phyloP scores from a whole-genome alignment of 768 basidiomycete species.

The Termitomyces sp. region DNA sequence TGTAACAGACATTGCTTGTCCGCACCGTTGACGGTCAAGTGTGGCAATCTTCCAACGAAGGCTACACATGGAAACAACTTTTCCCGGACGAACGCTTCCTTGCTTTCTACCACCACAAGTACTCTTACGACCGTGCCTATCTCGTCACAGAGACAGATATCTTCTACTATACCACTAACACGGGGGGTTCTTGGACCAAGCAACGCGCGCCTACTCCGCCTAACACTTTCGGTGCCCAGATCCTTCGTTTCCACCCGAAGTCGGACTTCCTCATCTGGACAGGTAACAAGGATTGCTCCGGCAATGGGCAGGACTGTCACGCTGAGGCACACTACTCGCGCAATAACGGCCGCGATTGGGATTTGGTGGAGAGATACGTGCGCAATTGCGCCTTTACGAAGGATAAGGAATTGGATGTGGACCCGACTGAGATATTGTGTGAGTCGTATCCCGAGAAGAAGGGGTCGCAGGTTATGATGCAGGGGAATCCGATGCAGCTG shows the following conservation, averaged over 20 bases:
- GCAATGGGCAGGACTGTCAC: constrained; percentile 50
- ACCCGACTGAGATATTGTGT: constrained; percentile 88
- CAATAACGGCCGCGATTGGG: constrained; percentile 80
- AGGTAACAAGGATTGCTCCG: constrained; percentile 66
- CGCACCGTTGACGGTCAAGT: constrained; percentile 72
- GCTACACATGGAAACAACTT: constrained; percentile 82
- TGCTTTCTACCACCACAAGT: constrained; percentile 83
- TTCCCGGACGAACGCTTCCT: constrained; percentile 63
- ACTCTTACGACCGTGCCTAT: constrained; percentile 79
- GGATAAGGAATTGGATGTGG: constrained; percentile 74
- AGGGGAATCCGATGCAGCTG: constrained; percentile 70
- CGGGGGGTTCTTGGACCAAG: constrained; percentile 67
- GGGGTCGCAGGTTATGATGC: constrained; percentile 68
- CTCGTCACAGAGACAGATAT: constrained; percentile 68
- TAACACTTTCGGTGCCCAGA: constrained; percentile 72
- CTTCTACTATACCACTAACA: constrained; percentile 82
- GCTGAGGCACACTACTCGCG: constrained; percentile 71
- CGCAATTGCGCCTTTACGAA: constrained; percentile 90
- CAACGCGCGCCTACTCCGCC: constrained; percentile 63
- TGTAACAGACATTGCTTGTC: constrained; percentile 70
- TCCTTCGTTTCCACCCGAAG: constrained; percentile 84
- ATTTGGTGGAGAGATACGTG: constrained; percentile 78
- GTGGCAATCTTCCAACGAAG: constrained; percentile 96
- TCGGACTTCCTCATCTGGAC: constrained; percentile 89
- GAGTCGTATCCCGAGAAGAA: constrained; percentile 82